A percentile compares a stretch with the other conserved stretches of the same genome.
phyloP scores from a whole-genome alignment of 495 filamentous ascomycete genomes.

The Oidiodendron maius region DNA sequence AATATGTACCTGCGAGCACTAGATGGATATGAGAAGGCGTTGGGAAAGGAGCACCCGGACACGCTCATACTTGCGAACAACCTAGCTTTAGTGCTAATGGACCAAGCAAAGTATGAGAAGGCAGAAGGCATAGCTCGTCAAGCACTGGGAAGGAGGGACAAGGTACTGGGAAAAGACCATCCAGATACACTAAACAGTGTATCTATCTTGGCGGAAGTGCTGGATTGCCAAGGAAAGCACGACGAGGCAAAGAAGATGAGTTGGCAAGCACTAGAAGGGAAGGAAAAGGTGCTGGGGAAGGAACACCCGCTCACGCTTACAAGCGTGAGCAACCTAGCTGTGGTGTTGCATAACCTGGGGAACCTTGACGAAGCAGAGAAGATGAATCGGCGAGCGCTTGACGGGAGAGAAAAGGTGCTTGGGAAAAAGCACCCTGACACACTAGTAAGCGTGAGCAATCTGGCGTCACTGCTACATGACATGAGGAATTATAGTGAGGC shows the following conservation, averaged over 20 bases:
- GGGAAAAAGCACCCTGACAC: slow-evolving; percentile 24
- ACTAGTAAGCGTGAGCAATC: neutral
- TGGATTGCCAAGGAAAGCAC: slow-evolving; percentile 20
- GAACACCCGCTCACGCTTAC: slow-evolving; percentile 25
- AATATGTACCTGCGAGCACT: slow-evolving; percentile 1
- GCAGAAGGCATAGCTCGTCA: slow-evolving; percentile 25
- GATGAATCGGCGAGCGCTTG: slow-evolving; percentile 10
- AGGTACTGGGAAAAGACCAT: slow-evolving; percentile 25
- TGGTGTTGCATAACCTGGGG: neutral
- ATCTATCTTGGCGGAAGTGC: slow-evolving; percentile 20
- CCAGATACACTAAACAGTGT: slow-evolving; percentile 19
- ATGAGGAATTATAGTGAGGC: too few relatives aligned
- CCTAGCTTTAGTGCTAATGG: slow-evolving; percentile 11
- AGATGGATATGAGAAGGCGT: neutral
- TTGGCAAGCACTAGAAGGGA: neutral
- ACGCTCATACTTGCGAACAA: slow-evolving; percentile 7
- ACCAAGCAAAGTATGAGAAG: slow-evolving; percentile 26
- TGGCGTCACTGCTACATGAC: neutral
- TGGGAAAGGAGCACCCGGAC: slow-evolving; percentile 2
- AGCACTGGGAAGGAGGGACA: slow-evolving; percentile 21
- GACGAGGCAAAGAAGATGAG: neutral
- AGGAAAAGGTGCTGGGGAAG: slow-evolving; percentile 17
- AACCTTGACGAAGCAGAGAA: slow-evolving; percentile 28
- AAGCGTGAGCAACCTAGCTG: slow-evolving; percentile 23
- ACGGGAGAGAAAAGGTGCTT: slow-evolving; percentile 12